Base-by-base conservation (phyloP, 805 yeast species). In the Martiniozyma abietophila region DNA sequence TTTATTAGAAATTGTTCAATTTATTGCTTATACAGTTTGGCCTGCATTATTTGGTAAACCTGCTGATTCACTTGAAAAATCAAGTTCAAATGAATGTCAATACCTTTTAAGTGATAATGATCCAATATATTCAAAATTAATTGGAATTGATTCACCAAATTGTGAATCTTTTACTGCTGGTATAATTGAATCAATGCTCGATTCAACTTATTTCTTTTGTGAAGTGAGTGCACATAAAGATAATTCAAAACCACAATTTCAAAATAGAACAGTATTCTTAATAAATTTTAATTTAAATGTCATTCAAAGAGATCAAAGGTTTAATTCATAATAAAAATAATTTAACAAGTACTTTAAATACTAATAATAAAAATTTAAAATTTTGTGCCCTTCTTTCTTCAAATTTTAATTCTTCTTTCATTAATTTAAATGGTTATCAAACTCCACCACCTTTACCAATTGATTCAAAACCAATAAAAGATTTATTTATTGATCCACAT, bases 161-260 rank as follows among this genome's bases (percentile, higher is more conserved):
- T 81, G 92, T 49, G 76, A 80, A 11, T 88, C 95, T 0, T 82
- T 80, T 50, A 72, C 78, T 2, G 95, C 94, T 0, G 95, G 95
- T 0, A 68, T 85, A 11, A 67, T 84, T 26, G 95, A 85, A 53
- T 94, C 94, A 0, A 76, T 84, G 1, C 59, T 85, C 38, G 92
- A 81, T 47, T 65, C 80, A 4, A 64, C 83, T 2, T 76, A 75
- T 42, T 83, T 83, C 50, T 74, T 69, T 35, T 86, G 89, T 10
- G 64, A 61, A 29, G 95, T 85, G 6, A 72, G 81, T n/a, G 95
- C 95, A 1, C 95, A 85, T 49, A 56, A 66, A 3, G 79, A 69
- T 2, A 70, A 65, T 4, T n/a, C n/a, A n/a, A n/a, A n/a, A n/a
- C n/a, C n/a, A n/a, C 16, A 17, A 7, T 50, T 48, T 21, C 85